Conservation (phyloP, 2,329 filamentous ascomycete species). For the Paramyrothecium sp. region DNA sequence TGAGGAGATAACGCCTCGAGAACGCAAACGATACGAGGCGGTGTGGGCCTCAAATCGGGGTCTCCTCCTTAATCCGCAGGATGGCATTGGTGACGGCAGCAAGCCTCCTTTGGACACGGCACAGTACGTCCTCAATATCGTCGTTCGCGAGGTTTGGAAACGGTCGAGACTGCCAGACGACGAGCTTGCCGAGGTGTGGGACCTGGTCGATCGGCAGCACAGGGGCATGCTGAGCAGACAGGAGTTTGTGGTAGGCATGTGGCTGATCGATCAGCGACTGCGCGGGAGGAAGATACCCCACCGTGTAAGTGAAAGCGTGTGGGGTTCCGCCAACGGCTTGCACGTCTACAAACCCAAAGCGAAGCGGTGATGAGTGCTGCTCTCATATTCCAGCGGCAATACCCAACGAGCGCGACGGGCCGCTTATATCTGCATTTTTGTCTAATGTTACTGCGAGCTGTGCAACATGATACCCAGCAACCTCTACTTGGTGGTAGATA, state of each 20-base stretch:
- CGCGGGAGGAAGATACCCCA: constrained; percentile 74
- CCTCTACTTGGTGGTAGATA: background rate
- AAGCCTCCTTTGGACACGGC: constrained; percentile 23
- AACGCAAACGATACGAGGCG: constrained; percentile 79
- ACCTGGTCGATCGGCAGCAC: constrained; percentile 61
- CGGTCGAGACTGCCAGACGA: constrained; percentile 66
- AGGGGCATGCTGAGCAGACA: constrained; percentile 59
- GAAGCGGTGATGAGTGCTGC: constrained; percentile 10
- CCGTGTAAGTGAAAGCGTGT: constrained; percentile 71
- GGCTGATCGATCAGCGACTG: constrained; percentile 79
- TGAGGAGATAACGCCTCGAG: constrained; percentile 68
- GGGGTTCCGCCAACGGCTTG: constrained; percentile 63
- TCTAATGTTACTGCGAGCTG: background rate
- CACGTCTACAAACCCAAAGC: constrained; percentile 31
- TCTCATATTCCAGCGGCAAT: background rate
- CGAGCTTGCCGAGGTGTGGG: constrained; percentile 75
- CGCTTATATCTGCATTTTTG: background rate
- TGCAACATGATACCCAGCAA: background rate
- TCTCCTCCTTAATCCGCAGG: constrained; percentile 35
- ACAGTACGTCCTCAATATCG: constrained; percentile 62
- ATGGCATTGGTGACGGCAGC: constrained; percentile 12
- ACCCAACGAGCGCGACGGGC: background rate
- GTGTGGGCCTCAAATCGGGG: constrained; percentile 83
- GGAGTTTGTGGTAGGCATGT: constrained; percentile 81
- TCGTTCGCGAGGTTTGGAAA: constrained; percentile 74